Conservation (phyloP, 768 basidiomycete genomes). For the Termitomyces sp. region DNA sequence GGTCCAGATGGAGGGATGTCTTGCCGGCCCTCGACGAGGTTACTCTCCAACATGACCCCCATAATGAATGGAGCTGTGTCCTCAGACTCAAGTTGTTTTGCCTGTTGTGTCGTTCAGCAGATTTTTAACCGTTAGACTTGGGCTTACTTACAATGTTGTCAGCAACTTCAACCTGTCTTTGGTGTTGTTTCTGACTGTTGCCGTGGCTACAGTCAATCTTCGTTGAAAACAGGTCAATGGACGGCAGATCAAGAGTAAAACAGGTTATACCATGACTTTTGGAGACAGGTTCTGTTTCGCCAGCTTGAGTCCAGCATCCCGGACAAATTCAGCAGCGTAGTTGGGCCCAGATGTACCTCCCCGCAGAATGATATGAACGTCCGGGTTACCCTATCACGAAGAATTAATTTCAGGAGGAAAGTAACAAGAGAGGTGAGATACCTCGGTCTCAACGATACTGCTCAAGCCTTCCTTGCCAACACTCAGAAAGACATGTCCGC, state of each 20-base stretch:
- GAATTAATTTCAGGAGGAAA: background rate
- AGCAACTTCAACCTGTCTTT: constrained; percentile 83
- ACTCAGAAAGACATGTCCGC: constrained; percentile 91
- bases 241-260: background rate
- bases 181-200: constrained; percentile 89
- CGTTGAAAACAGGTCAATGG: background rate
- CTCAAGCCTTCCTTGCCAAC: constrained; percentile 96
- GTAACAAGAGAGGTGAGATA: constrained; percentile 22
- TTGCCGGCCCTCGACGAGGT: constrained; percentile 83
- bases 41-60: constrained; percentile 96
- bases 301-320: constrained; percentile 69
- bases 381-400: constrained; percentile 68
- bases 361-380: constrained; percentile 91
- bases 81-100: constrained; percentile 62
- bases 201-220: constrained; percentile 97
- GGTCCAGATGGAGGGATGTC: constrained; percentile 74
- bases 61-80: constrained; percentile 74
- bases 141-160: constrained; percentile 71
- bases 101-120: constrained; percentile 34
- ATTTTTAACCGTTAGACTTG: background rate
- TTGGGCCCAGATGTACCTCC: constrained; percentile 91
- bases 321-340: constrained; percentile 75
- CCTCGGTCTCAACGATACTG: constrained; percentile 93
- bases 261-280: constrained; percentile 75
- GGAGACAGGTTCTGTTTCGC: constrained; percentile 71